Evolutionary conservation across 305 asterid species (phyloP).

Genomic region (Fraxinus dipetala): DNA sequence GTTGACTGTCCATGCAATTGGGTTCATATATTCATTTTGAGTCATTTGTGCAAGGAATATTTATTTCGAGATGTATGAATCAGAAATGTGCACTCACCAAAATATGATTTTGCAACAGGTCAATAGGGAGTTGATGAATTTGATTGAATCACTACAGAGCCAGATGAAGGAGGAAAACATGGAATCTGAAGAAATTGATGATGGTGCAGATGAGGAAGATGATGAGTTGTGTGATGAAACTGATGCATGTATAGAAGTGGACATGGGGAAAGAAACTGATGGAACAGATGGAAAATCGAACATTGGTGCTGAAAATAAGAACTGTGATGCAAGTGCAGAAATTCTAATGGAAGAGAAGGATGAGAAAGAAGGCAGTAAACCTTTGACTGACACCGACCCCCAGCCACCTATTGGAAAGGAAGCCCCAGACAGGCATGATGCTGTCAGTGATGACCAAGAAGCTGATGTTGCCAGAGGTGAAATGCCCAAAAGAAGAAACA

Average conservation of each 20-base stretch:
- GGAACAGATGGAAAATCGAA: constrained; percentile 22
- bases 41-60: neutral
- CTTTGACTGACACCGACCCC: constrained; percentile 17
- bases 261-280: constrained; percentile 28
- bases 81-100: neutral
- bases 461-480: constrained; percentile 13
- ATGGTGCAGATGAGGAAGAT: constrained; percentile 28
- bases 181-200: constrained; percentile 32
- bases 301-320: constrained; percentile 29
- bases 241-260: constrained; percentile 19
- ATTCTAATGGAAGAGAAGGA: constrained; percentile 27
- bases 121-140: constrained; percentile 79
- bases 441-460: neutral
- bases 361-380: constrained; percentile 16
- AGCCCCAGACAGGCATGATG: constrained; percentile 16
- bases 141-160: constrained; percentile 61
- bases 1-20: neutral
- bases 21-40: neutral
- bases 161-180: constrained; percentile 54
- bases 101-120: constrained; percentile 45
- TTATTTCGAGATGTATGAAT: constrained; percentile 7
- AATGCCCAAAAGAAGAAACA: constrained; percentile 22
- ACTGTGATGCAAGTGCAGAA: constrained; percentile 33
- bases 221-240: constrained; percentile 26
- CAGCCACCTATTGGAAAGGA: constrained; percentile 13